Evolutionary conservation across 805 yeast genomes (phyloP).

Genomic region (Ogataea philodendri): DNA sequence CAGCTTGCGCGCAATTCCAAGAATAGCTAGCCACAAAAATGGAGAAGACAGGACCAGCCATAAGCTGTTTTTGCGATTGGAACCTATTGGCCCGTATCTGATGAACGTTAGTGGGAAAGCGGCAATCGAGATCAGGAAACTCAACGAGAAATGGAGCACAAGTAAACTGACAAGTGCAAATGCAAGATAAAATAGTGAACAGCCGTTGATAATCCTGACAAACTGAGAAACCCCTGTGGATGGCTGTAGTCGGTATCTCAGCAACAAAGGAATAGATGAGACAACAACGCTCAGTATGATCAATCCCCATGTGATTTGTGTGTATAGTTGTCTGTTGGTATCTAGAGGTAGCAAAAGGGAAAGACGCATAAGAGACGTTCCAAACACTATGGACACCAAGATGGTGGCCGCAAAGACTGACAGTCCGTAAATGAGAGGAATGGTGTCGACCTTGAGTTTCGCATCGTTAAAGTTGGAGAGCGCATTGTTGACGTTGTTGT

Average conservation of each 20-base stretch:
- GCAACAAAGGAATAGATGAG: conserved; percentile 18
- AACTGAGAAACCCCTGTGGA: conserved; percentile 20
- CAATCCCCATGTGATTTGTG: conserved; percentile 16
- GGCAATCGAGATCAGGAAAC: conserved; percentile 66
- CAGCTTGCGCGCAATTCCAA: conserved; percentile 27
- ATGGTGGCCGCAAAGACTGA: conserved; percentile 32
- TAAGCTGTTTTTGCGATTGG: conserved; percentile 22
- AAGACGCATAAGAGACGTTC: conserved; percentile 21
- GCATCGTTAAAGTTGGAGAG: conserved; percentile 6
- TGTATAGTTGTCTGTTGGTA: conserved; percentile 10
- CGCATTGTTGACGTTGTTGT: conserved; percentile 32
- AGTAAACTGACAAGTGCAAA: conserved; percentile 69
- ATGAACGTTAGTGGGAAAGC: conserved; percentile 74
- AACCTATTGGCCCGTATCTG: conserved; percentile 32
- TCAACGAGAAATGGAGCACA: conserved; percentile 81
- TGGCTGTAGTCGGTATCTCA: conserved; percentile 8
- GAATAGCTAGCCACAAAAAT: conserved; percentile 25
- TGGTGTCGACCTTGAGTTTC: conserved; percentile 23
- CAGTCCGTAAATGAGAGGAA: conserved; percentile 30
- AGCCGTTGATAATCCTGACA: conserved; percentile 26
- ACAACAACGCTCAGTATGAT: conserved; percentile 6
- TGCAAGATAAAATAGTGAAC: conserved; percentile 55
- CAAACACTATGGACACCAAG: conserved; percentile 24
- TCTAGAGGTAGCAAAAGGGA: conserved; percentile 11
- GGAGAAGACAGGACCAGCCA: conserved; percentile 34